phyloP scores from a whole-genome alignment of 2,329 filamentous ascomycete genomes.

The Purpureocillium takamizusanense region DNA sequence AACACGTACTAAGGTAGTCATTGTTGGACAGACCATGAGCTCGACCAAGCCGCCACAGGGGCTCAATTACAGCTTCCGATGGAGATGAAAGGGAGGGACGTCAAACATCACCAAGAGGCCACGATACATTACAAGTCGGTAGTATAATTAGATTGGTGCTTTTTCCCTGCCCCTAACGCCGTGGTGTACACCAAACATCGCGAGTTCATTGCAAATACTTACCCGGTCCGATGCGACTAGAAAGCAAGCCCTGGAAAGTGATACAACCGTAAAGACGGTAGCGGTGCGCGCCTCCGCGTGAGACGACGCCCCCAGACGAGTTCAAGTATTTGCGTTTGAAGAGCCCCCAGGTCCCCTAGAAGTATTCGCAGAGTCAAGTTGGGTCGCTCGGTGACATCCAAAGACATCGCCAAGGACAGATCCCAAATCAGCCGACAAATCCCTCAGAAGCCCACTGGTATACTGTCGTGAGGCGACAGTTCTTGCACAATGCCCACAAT shows the following conservation, averaged over 20 bases:
- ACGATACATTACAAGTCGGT: too few species aligned
- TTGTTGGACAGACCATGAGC: too few species aligned
- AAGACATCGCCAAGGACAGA: conserved; percentile 12
- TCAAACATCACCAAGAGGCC: too few species aligned
- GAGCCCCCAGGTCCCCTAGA: conserved; percentile 29
- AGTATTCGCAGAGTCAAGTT: conserved; percentile 24
- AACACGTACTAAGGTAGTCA: too few species aligned
- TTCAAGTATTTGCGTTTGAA: conserved; percentile 13
- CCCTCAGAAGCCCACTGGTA: conserved; percentile 29
- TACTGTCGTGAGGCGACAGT: conserved; percentile 14
- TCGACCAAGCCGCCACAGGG: too few species aligned
- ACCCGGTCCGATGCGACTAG: not conserved
- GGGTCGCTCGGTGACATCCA: not conserved
- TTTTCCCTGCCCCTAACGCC: conserved; percentile 2
- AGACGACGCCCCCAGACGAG: too few species aligned
- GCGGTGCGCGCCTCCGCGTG: not conserved
- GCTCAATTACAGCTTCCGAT: too few species aligned
- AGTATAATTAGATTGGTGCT: not conserved
- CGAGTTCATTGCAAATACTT: conserved; percentile 1
- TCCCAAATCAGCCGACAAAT: conserved; percentile 26
- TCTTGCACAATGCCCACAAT: conserved; percentile 17
- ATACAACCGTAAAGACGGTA: not conserved
- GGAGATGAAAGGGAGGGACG: too few species aligned
- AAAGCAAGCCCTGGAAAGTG: not conserved
- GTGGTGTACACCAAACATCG: not conserved